These are phyloP conservation scores for Penicillium paradoxum DNA, from an alignment of 495 filamentous ascomycete genomes.

Conservation along the genomic window DNA sequence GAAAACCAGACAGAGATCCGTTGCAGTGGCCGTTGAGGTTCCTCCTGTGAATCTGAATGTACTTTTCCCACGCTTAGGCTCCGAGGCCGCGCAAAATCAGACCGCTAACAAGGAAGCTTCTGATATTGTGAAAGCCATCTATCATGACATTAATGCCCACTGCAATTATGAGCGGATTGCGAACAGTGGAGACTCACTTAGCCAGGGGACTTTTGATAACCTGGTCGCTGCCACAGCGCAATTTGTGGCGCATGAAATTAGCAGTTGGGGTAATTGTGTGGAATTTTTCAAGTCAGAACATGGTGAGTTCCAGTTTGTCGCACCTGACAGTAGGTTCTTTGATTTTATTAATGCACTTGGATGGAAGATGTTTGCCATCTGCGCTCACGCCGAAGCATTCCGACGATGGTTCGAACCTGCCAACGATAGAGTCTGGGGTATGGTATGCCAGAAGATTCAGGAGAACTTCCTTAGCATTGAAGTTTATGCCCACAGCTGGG, in stretches of 20 bases:
- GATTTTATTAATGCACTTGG: conserved; percentile 8
- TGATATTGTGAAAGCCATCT: conserved; percentile 15
- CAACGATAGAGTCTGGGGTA: conserved; percentile 14
- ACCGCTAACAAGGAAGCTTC: neutral
- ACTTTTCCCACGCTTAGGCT: neutral
- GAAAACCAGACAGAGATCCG: neutral
- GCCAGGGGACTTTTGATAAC: neutral
- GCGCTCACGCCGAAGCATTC: conserved; percentile 29
- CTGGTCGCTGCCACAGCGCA: neutral
- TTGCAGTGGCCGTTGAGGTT: neutral
- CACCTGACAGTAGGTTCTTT: neutral
- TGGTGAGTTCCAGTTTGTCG: neutral
- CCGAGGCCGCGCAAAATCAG: neutral
- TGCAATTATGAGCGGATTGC: conserved; percentile 2
- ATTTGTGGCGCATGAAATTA: neutral
- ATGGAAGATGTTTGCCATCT: conserved; percentile 35
- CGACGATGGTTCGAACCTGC: conserved; percentile 10
- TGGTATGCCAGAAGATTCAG: conserved; percentile 13
- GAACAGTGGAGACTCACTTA: too few species aligned
- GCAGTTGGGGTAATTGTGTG: neutral
- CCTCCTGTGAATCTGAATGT: neutral
- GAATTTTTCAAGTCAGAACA: neutral
- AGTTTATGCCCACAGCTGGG: conserved; percentile 18
- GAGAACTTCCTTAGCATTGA: conserved; percentile 26
- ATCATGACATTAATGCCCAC: conserved; percentile 16